Conservation (phyloP, 2,329 filamentous ascomycete genomes). For the Plectosphaerella plurivora region DNA sequence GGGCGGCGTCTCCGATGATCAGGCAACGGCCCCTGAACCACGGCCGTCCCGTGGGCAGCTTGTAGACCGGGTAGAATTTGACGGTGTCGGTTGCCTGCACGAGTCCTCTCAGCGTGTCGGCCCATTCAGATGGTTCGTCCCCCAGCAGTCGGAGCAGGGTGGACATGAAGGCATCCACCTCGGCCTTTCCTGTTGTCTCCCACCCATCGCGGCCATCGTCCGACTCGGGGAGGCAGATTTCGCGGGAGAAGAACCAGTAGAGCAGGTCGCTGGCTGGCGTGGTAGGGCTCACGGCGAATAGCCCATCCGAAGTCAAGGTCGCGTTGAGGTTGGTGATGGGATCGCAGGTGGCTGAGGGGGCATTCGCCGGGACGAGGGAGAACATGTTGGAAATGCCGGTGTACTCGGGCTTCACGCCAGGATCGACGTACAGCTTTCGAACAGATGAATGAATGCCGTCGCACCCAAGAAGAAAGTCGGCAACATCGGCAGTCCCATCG, state of each 20-base stretch:
- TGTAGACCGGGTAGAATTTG: slow-evolving; percentile 29
- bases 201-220: slow-evolving; percentile 23
- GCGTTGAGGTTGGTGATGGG: slow-evolving; percentile 18
- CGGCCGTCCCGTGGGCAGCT: slow-evolving; percentile 23
- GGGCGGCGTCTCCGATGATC: slow-evolving; percentile 52
- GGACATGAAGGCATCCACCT: slow-evolving; percentile 23
- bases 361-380: slow-evolving; percentile 15
- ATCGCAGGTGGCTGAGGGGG: neutral
- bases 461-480: slow-evolving; percentile 31
- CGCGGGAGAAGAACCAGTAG: slow-evolving; percentile 24
- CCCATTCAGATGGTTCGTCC: slow-evolving; percentile 20
- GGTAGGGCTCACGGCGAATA: slow-evolving; percentile 19
- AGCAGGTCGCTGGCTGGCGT: slow-evolving; percentile 16
- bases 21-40: slow-evolving; percentile 35
- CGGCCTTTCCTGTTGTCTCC: slow-evolving; percentile 21
- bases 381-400: slow-evolving; percentile 22
- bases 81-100: slow-evolving; percentile 15
- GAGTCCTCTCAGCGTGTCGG: slow-evolving; percentile 9
- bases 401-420: slow-evolving; percentile 21
- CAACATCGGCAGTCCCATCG: slow-evolving; percentile 30
- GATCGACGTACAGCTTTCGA: slow-evolving; percentile 21
- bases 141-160: slow-evolving; percentile 16
- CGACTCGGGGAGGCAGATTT: slow-evolving; percentile 18
- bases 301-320: slow-evolving; percentile 22
- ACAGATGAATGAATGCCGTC: slow-evolving; percentile 33